These are phyloP conservation scores for Cicer arietinum DNA, from an alignment of 306 rosid species.

Conservation along the genomic window DNA sequence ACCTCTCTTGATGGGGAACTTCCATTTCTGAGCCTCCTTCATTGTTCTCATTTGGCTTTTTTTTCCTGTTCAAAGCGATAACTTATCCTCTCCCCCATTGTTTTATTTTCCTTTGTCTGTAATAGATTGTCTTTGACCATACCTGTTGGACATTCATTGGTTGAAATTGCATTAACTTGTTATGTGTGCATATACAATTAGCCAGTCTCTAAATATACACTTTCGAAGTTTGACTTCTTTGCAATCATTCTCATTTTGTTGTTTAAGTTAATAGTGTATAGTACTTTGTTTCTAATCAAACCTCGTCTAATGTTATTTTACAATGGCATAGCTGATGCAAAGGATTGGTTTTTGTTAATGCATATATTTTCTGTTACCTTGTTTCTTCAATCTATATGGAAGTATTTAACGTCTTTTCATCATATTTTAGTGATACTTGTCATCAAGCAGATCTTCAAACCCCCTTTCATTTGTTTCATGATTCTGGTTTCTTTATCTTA, in stretches of 20 bases:
- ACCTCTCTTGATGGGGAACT: neutral
- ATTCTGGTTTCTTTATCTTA: slow-evolving; percentile 42
- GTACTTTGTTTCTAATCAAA: neutral
- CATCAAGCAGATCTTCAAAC: slow-evolving; percentile 18
- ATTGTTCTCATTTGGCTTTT: neutral
- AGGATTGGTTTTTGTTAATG: slow-evolving; percentile 21
- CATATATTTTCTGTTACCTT: neutral
- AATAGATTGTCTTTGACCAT: neutral
- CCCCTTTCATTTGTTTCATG: slow-evolving; percentile 32
- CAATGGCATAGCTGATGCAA: slow-evolving; percentile 2
- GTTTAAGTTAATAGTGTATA: neutral
- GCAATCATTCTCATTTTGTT: neutral
- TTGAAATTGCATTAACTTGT: neutral
- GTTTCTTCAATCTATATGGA: neutral
- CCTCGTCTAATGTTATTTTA: neutral
- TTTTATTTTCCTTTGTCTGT: neutral
- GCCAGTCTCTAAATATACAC: too few species aligned
- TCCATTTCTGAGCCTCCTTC: neutral
- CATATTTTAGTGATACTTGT: slow-evolving; percentile 30
- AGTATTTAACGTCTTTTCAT: slow-evolving; percentile 24
- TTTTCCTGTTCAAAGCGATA: neutral
- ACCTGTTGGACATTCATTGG: neutral
- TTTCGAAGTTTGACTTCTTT: neutral
- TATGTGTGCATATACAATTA: neutral
- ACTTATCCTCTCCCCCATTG: neutral